A percentile compares a stretch with the other conserved stretches of the same genome.
phyloP scores from a whole-genome alignment of 2,329 filamentous ascomycete genomes.

The Aureobasidium sp. region DNA sequence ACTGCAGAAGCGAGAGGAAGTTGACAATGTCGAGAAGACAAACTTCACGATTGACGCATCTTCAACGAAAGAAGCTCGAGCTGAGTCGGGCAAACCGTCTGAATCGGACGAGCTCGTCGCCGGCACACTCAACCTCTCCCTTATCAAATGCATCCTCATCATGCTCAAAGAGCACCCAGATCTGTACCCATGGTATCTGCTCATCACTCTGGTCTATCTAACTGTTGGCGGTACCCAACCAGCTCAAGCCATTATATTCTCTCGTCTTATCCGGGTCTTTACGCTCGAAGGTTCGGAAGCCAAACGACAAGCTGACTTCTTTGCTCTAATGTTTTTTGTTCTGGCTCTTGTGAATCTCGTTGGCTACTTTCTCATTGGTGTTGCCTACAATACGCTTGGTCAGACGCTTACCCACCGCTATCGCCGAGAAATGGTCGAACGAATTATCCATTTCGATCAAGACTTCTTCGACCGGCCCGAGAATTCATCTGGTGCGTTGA shows the following conservation, averaged over 20 bases:
- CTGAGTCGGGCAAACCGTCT: background rate
- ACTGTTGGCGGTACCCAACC: slow-evolving; percentile 35
- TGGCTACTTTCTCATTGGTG: slow-evolving; percentile 40
- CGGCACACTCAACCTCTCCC: slow-evolving; percentile 23
- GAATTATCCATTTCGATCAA: slow-evolving; percentile 33
- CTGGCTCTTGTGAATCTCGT: slow-evolving; percentile 40
- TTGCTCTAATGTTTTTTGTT: slow-evolving; percentile 48
- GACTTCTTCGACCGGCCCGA: slow-evolving; percentile 36
- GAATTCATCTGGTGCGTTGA: slow-evolving; percentile 36
- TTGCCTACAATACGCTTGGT: slow-evolving; percentile 30
- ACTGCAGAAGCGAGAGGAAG: background rate
- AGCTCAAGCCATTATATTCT: slow-evolving; percentile 42
- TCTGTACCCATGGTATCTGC: slow-evolving; percentile 31
- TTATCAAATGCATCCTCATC: slow-evolving; percentile 28
- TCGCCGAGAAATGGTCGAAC: slow-evolving; percentile 31
- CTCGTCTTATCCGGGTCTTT: slow-evolving; percentile 41
- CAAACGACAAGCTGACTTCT: slow-evolving; percentile 39
- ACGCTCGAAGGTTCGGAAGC: slow-evolving; percentile 31
- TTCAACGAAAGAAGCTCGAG: background rate
- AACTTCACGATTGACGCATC: background rate
- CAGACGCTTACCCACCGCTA: background rate
- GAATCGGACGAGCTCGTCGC: slow-evolving; percentile 12
- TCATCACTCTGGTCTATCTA: slow-evolving; percentile 18
- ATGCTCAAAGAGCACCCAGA: slow-evolving; percentile 29
- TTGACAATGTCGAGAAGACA: background rate